Evolutionary conservation across 176 grass and related monocot genomes (phyloP), one percentile per base, ranked within the genome.

Genomic region (Carex scoparia): DNA sequence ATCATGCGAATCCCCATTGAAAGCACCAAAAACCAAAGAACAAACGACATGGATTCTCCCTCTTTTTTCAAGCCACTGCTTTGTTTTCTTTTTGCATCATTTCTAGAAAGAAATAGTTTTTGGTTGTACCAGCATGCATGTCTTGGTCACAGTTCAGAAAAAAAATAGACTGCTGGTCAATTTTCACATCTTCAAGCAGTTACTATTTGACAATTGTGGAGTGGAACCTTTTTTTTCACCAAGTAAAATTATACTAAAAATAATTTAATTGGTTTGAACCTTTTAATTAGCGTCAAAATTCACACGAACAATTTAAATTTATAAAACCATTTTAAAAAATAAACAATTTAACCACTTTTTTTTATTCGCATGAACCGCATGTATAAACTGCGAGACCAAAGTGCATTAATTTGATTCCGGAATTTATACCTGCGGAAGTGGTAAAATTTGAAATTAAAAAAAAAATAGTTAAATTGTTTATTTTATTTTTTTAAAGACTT

Each of bases 11-110:
- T 83, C 40, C 27, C 16, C 5, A 48, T 3, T 82, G 61, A 65
- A 83, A 83, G 61, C 81, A 3, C 63, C 81, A 83, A 35, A 64
- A 23, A 65, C 67, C 81, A 83, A 69, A 83, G 14, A 63, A 65
- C 79, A 81, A 81, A 28, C 28, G 35, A 13, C 63, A 83, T 51
- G 10, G 42, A 49, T 53, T 30, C 62, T 68, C 42, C 64, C 80
- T 83, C 62, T 65, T 65, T 78, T 56, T 56, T 0, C 19, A 33
- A 33, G 49, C 51, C 74, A 78, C 74, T 57, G 3, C 13, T 78
- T 78, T 77, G 18, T 67, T 72, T 49, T 72, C 7, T 48, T 28
- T 79, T 57, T 57, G 33, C 27, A 57, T 79, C 19, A 13, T 57
- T 77, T 35, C 5, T 56, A 57, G 74, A 79, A 33, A 79, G 27